phyloP scores from a whole-genome alignment of 352 stramenopile species.

The Phytophthora agathidicida region DNA sequence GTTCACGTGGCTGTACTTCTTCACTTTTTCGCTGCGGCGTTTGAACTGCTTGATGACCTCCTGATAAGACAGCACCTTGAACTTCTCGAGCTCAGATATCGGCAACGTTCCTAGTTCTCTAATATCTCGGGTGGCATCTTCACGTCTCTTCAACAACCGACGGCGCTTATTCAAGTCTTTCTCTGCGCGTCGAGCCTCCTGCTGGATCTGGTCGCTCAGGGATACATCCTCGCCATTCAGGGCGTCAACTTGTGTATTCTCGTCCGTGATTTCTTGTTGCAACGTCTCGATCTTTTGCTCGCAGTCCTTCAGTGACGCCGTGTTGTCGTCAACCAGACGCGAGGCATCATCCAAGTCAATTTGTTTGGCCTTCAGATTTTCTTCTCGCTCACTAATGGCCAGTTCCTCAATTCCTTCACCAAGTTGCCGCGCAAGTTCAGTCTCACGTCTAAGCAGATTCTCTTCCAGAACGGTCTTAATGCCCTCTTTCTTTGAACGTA shows the following conservation, averaged over 20 bases:
- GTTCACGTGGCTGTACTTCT: constrained; percentile 99
- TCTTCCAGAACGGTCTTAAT: constrained; percentile 92
- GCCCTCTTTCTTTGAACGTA: constrained; percentile 87
- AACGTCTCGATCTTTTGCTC: constrained; percentile 63
- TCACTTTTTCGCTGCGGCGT: constrained; percentile 95
- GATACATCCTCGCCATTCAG: constrained; percentile 64
- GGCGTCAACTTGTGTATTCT: constrained; percentile 51
- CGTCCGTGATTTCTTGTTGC: constrained; percentile 57
- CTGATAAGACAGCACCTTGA: constrained; percentile 86
- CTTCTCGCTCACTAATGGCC: constrained; percentile 63
- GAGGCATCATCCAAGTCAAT: constrained; percentile 90
- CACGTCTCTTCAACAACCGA: constrained; percentile 88
- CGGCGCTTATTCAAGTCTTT: constrained; percentile 83
- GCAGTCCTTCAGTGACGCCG: constrained; percentile 57
- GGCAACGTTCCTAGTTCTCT: constrained; percentile 97
- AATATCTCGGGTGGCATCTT: constrained; percentile 96
- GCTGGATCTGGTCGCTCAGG: constrained; percentile 85
- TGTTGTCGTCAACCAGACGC: constrained; percentile 71
- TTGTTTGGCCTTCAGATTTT: constrained; percentile 87
- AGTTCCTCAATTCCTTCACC: constrained; percentile 70
- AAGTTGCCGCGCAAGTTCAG: constrained; percentile 66
- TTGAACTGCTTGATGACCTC: constrained; percentile 96
- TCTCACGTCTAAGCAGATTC: constrained; percentile 91
- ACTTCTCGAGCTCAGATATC: constrained; percentile 92
- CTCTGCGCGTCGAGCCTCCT: constrained; percentile 80